Evolutionary conservation across 129 eudicot species (phyloP).

Genomic region (Chrysanthemum makinoi): DNA sequence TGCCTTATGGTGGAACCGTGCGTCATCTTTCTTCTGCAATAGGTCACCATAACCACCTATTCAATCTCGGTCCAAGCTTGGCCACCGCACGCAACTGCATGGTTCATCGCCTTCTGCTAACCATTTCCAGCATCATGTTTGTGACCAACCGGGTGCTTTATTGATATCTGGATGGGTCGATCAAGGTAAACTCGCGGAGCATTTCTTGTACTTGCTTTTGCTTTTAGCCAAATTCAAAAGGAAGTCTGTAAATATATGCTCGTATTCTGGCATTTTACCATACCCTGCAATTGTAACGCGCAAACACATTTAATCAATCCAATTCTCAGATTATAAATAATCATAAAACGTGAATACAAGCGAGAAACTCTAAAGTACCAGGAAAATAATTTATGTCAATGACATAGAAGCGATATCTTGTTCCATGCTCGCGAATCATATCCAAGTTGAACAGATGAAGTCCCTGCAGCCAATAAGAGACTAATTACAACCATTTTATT

Average conservation of each 20-base stretch:
- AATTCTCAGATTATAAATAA: neutral
- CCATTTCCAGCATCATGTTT: conserved; percentile 15
- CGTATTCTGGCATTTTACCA: conserved; percentile 99
- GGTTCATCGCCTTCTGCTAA: conserved; percentile 11
- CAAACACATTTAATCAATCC: neutral
- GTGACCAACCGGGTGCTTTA: conserved; percentile 17
- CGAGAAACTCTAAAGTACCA: conserved; percentile 39
- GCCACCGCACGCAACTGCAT: conserved; percentile 18
- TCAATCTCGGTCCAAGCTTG: conserved; percentile 12
- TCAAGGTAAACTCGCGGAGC: conserved; percentile 22
- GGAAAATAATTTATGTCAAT: conserved; percentile 97
- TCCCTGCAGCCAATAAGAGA: conserved; percentile 45
- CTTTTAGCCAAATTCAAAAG: conserved; percentile 63
- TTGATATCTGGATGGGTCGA: conserved; percentile 1
- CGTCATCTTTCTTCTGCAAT: conserved; percentile 17
- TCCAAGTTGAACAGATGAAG: conserved; percentile 93
- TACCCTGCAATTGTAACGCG: conserved; percentile 53
- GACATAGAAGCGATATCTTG: conserved; percentile 72
- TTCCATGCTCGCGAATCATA: conserved; percentile 92
- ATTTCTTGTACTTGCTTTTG: conserved; percentile 62
- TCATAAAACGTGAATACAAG: neutral
- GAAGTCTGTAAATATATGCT: conserved; percentile 93
- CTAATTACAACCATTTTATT: neutral
- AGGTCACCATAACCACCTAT: conserved; percentile 11
- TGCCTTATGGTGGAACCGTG: neutral